A percentile compares a stretch with the other conserved stretches of the same genome.
Evolutionary conservation across 1,284 basidiomycete genomes (phyloP).

Genomic region (Fomitopsis palustris): DNA sequence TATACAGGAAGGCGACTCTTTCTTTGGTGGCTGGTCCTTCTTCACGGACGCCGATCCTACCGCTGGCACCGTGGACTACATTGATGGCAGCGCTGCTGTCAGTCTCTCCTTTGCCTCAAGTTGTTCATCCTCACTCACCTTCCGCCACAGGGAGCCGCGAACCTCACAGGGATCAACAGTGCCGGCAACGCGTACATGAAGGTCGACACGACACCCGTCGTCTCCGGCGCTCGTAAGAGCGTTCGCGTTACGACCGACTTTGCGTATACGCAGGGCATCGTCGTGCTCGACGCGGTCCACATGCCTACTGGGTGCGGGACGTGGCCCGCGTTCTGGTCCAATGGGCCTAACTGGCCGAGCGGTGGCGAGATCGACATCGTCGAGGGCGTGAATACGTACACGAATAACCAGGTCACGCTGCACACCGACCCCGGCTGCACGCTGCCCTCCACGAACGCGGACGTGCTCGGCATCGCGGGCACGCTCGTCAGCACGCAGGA

Average conservation of each 20-base stretch:
- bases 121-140: conserved; percentile 4
- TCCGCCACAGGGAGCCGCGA: conserved; percentile 39
- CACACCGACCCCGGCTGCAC: conserved; percentile 75
- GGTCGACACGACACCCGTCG: conserved; percentile 75
- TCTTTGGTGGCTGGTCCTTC: conserved; percentile 84
- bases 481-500: conserved; percentile 58
- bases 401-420: conserved; percentile 76
- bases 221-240: conserved; percentile 64
- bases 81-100: conserved; percentile 55
- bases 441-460: conserved; percentile 48
- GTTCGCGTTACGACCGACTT: conserved; percentile 72
- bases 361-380: conserved; percentile 85
- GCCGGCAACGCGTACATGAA: conserved; percentile 78
- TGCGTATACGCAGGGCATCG: conserved; percentile 63
- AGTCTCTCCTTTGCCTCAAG: conserved; percentile 21
- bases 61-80: conserved; percentile 61
- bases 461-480: conserved; percentile 51
- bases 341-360: conserved; percentile 70
- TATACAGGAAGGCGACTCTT: conserved; percentile 54
- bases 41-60: conserved; percentile 66
- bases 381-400: conserved; percentile 79
- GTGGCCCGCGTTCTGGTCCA: conserved; percentile 70
- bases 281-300: conserved; percentile 83
- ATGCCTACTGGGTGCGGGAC: conserved; percentile 89
- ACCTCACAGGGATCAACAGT: conserved; percentile 57